These are phyloP conservation scores for Jackrogersella minutella DNA, from an alignment of 495 filamentous ascomycete species.

Conservation along the genomic window DNA sequence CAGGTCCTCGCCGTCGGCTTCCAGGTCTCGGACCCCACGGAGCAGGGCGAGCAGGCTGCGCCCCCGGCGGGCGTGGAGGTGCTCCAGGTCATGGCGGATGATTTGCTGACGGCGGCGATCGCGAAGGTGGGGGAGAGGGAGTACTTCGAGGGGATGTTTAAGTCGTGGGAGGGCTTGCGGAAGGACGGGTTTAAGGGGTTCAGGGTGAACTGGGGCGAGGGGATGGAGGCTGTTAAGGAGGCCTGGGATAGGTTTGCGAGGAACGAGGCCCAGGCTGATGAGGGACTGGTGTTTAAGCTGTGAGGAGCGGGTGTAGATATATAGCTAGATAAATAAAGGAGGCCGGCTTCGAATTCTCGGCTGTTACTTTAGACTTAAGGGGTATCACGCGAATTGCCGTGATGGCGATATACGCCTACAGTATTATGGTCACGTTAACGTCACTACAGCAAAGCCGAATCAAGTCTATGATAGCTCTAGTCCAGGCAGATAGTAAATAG, in stretches of 20 bases:
- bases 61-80: conserved; percentile 28
- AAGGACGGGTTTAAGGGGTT: conserved; percentile 46
- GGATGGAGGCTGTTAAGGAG: conserved; percentile 50
- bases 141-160: conserved; percentile 43
- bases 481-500: too few relatives aligned
- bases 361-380: too few relatives aligned
- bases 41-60: background rate
- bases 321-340: too few relatives aligned
- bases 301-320: background rate
- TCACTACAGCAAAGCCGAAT: too few relatives aligned
- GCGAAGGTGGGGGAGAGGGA: conserved; percentile 38
- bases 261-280: conserved; percentile 52
- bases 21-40: conserved; percentile 40
- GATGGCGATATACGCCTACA: too few relatives aligned
- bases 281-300: conserved; percentile 54
- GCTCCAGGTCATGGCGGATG: conserved; percentile 55
- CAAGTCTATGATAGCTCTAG: too few relatives aligned
- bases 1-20: conserved; percentile 53
- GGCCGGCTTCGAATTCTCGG: too few relatives aligned
- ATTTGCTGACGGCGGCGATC: conserved; percentile 50
- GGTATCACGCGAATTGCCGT: too few relatives aligned
- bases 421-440: too few relatives aligned
- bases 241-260: conserved; percentile 56
- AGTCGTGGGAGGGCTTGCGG: conserved; percentile 50
- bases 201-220: conserved; percentile 53